Evolutionary conservation across 306 rosid genomes (phyloP).

Genomic region (Cyamopsis tetragonoloba): DNA sequence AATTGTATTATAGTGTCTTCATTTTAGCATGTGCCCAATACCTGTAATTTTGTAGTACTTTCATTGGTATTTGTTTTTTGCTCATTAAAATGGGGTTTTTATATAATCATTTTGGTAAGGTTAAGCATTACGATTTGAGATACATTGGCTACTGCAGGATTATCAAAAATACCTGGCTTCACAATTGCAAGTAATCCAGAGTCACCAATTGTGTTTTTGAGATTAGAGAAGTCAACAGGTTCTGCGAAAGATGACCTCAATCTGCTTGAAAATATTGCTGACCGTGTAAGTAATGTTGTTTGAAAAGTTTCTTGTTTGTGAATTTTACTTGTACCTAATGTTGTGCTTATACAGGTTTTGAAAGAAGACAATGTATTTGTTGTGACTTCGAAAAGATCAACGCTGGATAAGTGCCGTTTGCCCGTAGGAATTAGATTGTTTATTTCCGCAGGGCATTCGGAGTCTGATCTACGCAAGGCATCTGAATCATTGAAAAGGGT

Average conservation of each 20-base stretch:
- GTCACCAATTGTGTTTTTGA: constrained; percentile 85
- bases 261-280: constrained; percentile 68
- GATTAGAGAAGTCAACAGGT: constrained; percentile 65
- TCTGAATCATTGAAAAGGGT: constrained; percentile 66
- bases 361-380: constrained; percentile 70
- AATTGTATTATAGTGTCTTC: constrained; percentile 5
- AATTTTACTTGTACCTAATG: constrained; percentile 20
- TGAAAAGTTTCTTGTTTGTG: background rate
- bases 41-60: background rate
- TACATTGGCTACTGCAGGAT: constrained; percentile 53
- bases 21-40: background rate
- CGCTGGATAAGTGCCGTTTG: constrained; percentile 69
- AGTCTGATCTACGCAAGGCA: constrained; percentile 71
- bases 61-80: background rate
- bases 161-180: constrained; percentile 58
- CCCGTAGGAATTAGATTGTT: constrained; percentile 79
- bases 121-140: constrained; percentile 14
- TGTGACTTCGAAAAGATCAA: constrained; percentile 74
- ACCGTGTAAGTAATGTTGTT: constrained; percentile 49
- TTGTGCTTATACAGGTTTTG: constrained; percentile 50
- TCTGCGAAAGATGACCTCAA: constrained; percentile 54
- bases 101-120: background rate
- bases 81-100: background rate
- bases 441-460: constrained; percentile 83
- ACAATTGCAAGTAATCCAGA: constrained; percentile 69